Evolutionary conservation across 352 stramenopile species (phyloP).

Genomic region (Phytophthora tubulina): DNA sequence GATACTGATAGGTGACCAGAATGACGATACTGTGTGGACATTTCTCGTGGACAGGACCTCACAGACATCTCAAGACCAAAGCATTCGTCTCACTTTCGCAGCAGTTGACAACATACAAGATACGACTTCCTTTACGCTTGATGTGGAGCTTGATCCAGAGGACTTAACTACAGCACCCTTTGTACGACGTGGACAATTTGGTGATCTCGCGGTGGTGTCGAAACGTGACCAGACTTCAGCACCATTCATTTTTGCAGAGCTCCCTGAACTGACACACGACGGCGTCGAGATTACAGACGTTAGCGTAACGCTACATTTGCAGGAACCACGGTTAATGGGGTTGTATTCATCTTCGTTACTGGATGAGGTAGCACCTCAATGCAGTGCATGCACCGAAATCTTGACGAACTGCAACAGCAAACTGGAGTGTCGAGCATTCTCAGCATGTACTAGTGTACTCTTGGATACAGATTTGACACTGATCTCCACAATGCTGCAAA

Average conservation of each 20-base stretch:
- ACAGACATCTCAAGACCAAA: neutral
- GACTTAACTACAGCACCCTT: slow-evolving; percentile 5
- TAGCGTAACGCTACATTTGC: slow-evolving; percentile 10
- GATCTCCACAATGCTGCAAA: slow-evolving; percentile 17
- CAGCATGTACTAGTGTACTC: slow-evolving; percentile 11
- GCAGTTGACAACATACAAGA: slow-evolving; percentile 20
- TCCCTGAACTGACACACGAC: slow-evolving; percentile 3
- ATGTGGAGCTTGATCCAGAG: slow-evolving; percentile 12
- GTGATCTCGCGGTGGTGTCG: slow-evolving; percentile 8
- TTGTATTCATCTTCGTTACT: slow-evolving; percentile 21
- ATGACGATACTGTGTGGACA: slow-evolving; percentile 11
- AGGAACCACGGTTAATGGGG: slow-evolving; percentile 21
- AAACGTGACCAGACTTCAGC: slow-evolving; percentile 1
- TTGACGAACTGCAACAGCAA: slow-evolving; percentile 14
- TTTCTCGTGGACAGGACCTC: neutral
- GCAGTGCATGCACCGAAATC: slow-evolving; percentile 7
- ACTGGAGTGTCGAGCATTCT: slow-evolving; percentile 27
- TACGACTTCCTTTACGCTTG: slow-evolving; percentile 14
- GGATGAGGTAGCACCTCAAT: slow-evolving; percentile 1
- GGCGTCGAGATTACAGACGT: slow-evolving; percentile 3
- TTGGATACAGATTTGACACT: slow-evolving; percentile 21
- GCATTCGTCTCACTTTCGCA: slow-evolving; percentile 20
- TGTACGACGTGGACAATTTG: slow-evolving; percentile 14
- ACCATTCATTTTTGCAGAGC: slow-evolving; percentile 22
- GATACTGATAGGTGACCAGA: slow-evolving; percentile 11